Evolutionary conservation across 2,329 filamentous ascomycete species (phyloP).

Genomic region (Penicillium sp.): DNA sequence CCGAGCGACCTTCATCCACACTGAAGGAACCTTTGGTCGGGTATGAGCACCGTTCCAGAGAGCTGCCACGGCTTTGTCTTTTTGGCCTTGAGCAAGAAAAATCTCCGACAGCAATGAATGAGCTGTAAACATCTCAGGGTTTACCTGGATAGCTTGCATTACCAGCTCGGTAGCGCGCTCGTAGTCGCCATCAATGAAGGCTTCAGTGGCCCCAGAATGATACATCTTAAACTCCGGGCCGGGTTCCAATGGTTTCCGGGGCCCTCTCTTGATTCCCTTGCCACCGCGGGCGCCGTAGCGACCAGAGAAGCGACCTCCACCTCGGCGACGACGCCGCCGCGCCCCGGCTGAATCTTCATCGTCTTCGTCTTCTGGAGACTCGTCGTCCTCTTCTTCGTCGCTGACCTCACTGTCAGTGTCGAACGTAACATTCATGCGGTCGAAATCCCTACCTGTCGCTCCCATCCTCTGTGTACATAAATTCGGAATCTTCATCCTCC

Average conservation of each 20-base stretch:
- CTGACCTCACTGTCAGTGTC: background rate
- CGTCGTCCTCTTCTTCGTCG: slow-evolving; percentile 1
- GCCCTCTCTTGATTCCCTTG: slow-evolving; percentile 48
- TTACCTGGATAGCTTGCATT: slow-evolving; percentile 52
- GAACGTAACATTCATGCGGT: background rate
- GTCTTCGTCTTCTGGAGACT: slow-evolving; percentile 22
- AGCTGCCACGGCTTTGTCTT: slow-evolving; percentile 56
- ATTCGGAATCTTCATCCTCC: slow-evolving; percentile 23
- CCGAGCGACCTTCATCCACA: slow-evolving; percentile 59
- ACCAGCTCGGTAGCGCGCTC: slow-evolving; percentile 45
- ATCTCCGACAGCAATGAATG: slow-evolving; percentile 62
- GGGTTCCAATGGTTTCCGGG: slow-evolving; percentile 47
- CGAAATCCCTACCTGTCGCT: slow-evolving; percentile 25
- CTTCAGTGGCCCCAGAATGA: slow-evolving; percentile 48
- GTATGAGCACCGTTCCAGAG: slow-evolving; percentile 60
- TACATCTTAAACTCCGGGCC: slow-evolving; percentile 49
- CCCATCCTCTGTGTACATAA: slow-evolving; percentile 25
- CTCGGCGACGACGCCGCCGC: slow-evolving; percentile 31
- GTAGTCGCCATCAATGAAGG: slow-evolving; percentile 49
- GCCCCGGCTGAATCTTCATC: slow-evolving; percentile 23
- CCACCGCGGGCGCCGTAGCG: slow-evolving; percentile 41
- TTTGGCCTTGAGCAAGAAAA: slow-evolving; percentile 55
- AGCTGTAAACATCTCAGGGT: slow-evolving; percentile 62
- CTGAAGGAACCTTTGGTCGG: slow-evolving; percentile 52
- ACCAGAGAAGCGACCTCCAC: slow-evolving; percentile 35